A percentile compares a stretch with the other conserved stretches of the same genome.
These are phyloP conservation scores for Neoboletus subvelutipes DNA, from an alignment of 768 basidiomycete species.

Conservation along the genomic window DNA sequence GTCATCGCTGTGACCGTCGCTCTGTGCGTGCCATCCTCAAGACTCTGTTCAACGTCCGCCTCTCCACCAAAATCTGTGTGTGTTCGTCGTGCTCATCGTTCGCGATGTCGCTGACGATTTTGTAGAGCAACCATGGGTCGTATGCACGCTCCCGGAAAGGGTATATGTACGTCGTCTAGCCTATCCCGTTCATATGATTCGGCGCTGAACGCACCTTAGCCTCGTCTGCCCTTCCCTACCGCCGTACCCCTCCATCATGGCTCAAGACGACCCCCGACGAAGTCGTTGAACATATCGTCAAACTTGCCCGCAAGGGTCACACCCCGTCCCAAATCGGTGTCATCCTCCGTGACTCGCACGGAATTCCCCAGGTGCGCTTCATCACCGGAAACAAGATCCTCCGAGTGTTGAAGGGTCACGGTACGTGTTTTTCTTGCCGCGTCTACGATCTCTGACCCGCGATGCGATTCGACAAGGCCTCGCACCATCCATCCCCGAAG, in stretches of 20 bases:
- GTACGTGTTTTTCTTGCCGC: conserved; percentile 46
- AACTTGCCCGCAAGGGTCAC: conserved; percentile 96
- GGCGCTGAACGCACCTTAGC: conserved; percentile 39
- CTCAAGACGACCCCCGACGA: conserved; percentile 96
- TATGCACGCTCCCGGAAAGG: conserved; percentile 99
- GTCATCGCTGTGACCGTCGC: conserved; percentile 26
- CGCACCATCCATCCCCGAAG: conserved; percentile 97
- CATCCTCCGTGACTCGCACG: conserved; percentile 95
- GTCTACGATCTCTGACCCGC: conserved; percentile 1
- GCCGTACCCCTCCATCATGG: conserved; percentile 92
- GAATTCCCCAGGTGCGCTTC: conserved; percentile 96
- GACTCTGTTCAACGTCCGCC: conserved; percentile 12
- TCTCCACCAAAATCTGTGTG: conserved; percentile 37
- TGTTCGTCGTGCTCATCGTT: conserved; percentile 18
- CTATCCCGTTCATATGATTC: background rate
- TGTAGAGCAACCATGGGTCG: conserved; percentile 76
- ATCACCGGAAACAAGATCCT: conserved; percentile 99
- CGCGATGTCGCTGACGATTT: conserved; percentile 11
- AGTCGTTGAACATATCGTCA: conserved; percentile 93
- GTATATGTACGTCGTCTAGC: conserved; percentile 77
- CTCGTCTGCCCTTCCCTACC: conserved; percentile 97
- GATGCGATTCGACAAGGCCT: conserved; percentile 59
- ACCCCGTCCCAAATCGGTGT: conserved; percentile 99
- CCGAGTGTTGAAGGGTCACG: conserved; percentile 92
- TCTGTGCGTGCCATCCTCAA: conserved; percentile 20